phyloP scores from a whole-genome alignment of 108 stramenopile genomes.

The Pseudonitzschia multiseries region DNA sequence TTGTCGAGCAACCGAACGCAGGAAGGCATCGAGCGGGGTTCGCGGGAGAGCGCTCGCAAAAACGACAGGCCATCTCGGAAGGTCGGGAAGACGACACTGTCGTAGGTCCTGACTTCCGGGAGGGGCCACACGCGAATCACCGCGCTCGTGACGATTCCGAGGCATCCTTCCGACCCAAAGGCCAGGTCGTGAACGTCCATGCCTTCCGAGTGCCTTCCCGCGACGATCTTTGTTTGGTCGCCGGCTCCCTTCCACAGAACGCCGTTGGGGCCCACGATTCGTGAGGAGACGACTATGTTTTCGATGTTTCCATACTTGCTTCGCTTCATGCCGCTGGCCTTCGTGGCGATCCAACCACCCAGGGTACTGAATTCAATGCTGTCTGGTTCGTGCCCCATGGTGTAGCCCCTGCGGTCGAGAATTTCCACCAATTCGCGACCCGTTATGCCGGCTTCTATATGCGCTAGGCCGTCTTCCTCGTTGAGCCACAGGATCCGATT shows the following conservation, averaged over 20 bases:
- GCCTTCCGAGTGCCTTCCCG: slow-evolving; percentile 77
- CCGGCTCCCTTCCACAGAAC: slow-evolving; percentile 51
- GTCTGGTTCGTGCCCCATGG: slow-evolving; percentile 95
- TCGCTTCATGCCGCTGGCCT: slow-evolving; percentile 96
- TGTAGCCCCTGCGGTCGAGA: slow-evolving; percentile 76
- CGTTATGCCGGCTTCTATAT: slow-evolving; percentile 88
- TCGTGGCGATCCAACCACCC: slow-evolving; percentile 96
- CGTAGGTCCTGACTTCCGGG: slow-evolving; percentile 62
- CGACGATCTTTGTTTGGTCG: slow-evolving; percentile 27
- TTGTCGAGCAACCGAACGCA: slow-evolving; percentile 92
- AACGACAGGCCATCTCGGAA: slow-evolving; percentile 81
- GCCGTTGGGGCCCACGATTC: slow-evolving; percentile 65
- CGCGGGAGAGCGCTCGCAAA: slow-evolving; percentile 59
- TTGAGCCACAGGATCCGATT: slow-evolving; percentile 76
- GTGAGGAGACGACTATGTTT: slow-evolving; percentile 86
- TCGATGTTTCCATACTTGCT: slow-evolving; percentile 96
- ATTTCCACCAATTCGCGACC: slow-evolving; percentile 70
- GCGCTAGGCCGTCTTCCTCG: slow-evolving; percentile 81
- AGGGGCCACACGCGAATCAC: slow-evolving; percentile 85
- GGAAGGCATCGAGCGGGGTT: slow-evolving; percentile 62
- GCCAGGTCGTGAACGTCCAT: slow-evolving; percentile 77
- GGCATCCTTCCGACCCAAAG: slow-evolving; percentile 91
- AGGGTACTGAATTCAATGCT: slow-evolving; percentile 94
- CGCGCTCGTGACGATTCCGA: slow-evolving; percentile 88
- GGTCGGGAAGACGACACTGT: slow-evolving; percentile 70